Evolutionary conservation across 2,329 filamentous ascomycete genomes (phyloP), one percentile per base, ranked within the genome.

Genomic region (Pestalotiopsis sp.): DNA sequence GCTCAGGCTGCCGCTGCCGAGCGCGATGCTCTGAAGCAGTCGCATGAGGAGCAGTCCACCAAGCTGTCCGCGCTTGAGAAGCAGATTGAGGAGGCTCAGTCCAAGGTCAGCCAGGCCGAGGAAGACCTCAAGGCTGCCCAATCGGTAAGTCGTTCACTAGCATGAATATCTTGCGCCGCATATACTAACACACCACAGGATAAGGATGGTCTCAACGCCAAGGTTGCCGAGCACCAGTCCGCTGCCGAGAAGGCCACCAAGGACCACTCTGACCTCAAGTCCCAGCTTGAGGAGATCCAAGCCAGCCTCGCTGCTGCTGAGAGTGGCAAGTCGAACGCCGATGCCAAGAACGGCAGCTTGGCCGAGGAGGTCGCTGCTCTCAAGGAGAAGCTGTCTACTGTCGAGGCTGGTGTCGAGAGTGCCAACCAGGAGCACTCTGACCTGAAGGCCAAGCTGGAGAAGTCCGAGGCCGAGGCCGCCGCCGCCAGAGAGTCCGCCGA

Each of bases 41-140:
- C 77, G 61, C 72, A 75, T 31, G 75, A 77, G 14, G 77, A 81
- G 69, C 75, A 78, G 64, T 67, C 73, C 20, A 67, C 71, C 58
- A 75, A 79, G 73, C 68, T 79, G 41, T 70, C 75, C 14, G 72
- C 68, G n/a, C 75, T 81, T 40, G 72, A 78, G 65, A 74, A 75
- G 66, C 71, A 81, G 68, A 70, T 71, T 5, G 77, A 81, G 66
- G 75, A 76, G 63, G 80, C 80, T 4, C 76, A 81, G 68, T 74
- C 78, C 67, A 80, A 81, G 71, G 78, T 78, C 3, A 73, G 77
- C 27, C 79, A 82, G 73, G 77, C 78, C 12, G 75, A 79, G 31
- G 80, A 80, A 23, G 76, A 82, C 63, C 75, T 85, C 7, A 74
- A 78, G 65, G 69, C 75, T 38, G 74, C 75, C 1, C 72, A 79